Base-by-base conservation (phyloP, 108 stramenopile genomes). In the Aurantiochytrium sp. region DNA sequence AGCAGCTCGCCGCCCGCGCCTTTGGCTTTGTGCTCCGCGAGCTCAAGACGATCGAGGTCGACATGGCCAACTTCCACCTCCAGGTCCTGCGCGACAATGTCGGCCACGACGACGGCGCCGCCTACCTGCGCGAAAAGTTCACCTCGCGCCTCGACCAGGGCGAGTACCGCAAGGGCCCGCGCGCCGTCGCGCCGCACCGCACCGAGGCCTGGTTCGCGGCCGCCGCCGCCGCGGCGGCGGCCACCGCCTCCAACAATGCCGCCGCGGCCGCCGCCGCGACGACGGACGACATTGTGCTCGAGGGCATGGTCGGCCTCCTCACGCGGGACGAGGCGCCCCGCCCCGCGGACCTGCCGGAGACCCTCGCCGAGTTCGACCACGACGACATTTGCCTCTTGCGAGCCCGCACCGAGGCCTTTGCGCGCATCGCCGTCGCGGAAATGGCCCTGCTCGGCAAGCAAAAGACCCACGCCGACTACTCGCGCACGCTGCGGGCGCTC, bases 21-120 rank as follows among this genome's bases (percentile, higher is more conserved):
- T 48, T 81, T 24, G 45, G 32, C 4, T 48, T 48, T 48, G 45
- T 81, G 10, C 45, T 81, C 19, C 73, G 73, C 45, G 73, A 81
- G 3, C 39, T 81, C 10, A 24, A 6, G 19, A 21, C 39, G 19
- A 81, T 81, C 12, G 73, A 81, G 42, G 12, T 42, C 8, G 73
- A 81, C 45, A 81, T 81, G 73, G 73, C 73, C 42, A 81, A 81
- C 73, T 81, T 81, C 24, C 73, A 81, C 45, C 45, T 81, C 27
- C 36, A 30, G 42, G 73, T 81, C 27, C 39, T 81, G n/a, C 39
- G 73, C 0, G 39, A 41, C 19, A 1, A 81, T 2, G 73, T 81
- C 45, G 8, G 30, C 6, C 24, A 30, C 24, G 45, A 81, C 45
- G 1, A 81, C 17, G 73, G 73, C 27, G 73, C 45, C 15, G 73